A percentile compares a stretch with the other conserved stretches of the same genome.
phyloP scores from a whole-genome alignment of 768 basidiomycete species.

The Rhodotorula sphaerocarpa region DNA sequence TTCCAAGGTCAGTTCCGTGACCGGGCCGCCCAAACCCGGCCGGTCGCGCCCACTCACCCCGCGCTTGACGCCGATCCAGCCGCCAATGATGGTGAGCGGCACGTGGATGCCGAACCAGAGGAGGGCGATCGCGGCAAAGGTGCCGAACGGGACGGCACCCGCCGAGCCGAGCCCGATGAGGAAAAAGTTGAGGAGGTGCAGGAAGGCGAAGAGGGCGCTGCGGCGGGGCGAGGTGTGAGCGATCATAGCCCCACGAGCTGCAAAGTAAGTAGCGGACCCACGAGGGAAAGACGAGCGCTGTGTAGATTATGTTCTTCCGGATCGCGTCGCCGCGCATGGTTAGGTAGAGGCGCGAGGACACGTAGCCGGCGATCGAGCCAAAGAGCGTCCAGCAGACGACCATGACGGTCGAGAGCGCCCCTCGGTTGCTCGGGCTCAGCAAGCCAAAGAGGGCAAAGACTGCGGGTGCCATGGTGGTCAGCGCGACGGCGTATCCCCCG shows the following conservation, averaged over 20 bases:
- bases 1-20: not conserved
- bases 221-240: not conserved
- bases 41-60: constrained; percentile 53
- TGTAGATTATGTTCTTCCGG: constrained; percentile 73
- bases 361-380: constrained; percentile 77
- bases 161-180: constrained; percentile 76
- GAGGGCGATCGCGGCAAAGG: constrained; percentile 22
- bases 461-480: constrained; percentile 39
- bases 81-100: constrained; percentile 75
- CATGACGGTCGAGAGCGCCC: constrained; percentile 86
- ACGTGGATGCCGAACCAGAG: constrained; percentile 77
- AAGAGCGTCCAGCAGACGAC: constrained; percentile 92
- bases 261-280: constrained; percentile 44
- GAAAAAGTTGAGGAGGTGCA: constrained; percentile 87
- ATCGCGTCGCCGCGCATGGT: constrained; percentile 70
- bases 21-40: not conserved
- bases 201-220: constrained; percentile 71
- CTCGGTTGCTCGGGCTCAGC: constrained; percentile 89
- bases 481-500: constrained; percentile 13
- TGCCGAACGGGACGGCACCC: constrained; percentile 89
- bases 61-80: constrained; percentile 75
- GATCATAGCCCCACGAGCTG: not conserved
- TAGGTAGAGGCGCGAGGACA: constrained; percentile 71
- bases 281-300: constrained; percentile 82
- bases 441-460: constrained; percentile 89